These are phyloP conservation scores for Solanum tarijense DNA, from an alignment of 257 asterid species.

Conservation along the genomic window DNA sequence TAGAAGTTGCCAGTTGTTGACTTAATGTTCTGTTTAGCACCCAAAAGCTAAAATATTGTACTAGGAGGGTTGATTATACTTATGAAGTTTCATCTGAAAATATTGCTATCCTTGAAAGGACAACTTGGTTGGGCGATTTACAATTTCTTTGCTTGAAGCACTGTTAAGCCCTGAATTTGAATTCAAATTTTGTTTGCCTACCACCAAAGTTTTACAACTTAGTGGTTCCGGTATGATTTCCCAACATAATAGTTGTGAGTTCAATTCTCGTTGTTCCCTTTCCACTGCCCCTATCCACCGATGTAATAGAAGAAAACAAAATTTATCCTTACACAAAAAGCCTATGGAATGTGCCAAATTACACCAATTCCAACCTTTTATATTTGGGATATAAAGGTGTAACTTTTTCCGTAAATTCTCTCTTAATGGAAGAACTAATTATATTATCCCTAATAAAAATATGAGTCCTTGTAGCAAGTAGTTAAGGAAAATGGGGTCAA, in stretches of 20 bases:
- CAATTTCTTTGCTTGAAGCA: neutral
- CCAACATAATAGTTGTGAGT: neutral
- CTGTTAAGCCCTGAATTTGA: neutral
- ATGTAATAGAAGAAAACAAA: neutral
- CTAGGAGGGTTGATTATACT: neutral
- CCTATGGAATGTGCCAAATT: neutral
- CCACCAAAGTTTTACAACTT: neutral
- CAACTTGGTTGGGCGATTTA: neutral
- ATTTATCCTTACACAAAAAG: neutral
- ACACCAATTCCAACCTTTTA: neutral
- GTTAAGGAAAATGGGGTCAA: neutral
- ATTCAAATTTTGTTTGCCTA: neutral
- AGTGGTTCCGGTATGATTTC: neutral
- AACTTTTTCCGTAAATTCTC: neutral
- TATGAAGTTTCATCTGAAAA: neutral
- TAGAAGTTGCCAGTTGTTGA: neutral
- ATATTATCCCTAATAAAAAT: neutral
- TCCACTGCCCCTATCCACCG: neutral
- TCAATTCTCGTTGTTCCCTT: neutral
- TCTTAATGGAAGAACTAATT: neutral
- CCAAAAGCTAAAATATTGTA: neutral
- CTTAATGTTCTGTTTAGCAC: neutral
- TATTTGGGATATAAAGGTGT: neutral
- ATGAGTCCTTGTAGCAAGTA: neutral
- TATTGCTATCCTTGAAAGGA: neutral